Conservation (phyloP, 2,329 filamentous ascomycete species). For the Penicillium occitanis region DNA sequence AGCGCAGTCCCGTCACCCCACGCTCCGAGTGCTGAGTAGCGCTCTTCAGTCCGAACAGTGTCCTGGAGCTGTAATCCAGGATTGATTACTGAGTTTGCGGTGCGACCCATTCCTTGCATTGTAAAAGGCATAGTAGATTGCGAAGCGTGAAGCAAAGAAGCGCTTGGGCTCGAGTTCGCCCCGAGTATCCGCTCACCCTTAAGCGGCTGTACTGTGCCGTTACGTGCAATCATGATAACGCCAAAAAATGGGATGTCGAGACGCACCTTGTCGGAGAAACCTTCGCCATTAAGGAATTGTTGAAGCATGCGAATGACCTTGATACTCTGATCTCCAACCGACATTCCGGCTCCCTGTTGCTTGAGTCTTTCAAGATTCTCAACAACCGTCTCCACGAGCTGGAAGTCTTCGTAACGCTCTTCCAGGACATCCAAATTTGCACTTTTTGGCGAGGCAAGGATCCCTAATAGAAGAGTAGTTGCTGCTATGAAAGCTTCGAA, state of each 20-base stretch:
- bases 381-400: not conserved
- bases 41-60: not conserved
- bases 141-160: not conserved
- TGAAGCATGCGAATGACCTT: not conserved
- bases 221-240: not conserved
- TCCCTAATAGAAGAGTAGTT: constrained; percentile 1
- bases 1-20: not conserved
- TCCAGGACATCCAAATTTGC: not conserved
- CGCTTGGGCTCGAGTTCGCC: not conserved
- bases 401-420: not conserved
- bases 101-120: not conserved
- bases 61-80: not conserved
- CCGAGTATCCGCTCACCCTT: not conserved
- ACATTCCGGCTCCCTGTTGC: not conserved
- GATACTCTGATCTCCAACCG: not conserved
- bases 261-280: not conserved
- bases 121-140: not conserved
- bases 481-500: constrained; percentile 8
- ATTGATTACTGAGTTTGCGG: not conserved
- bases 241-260: not conserved
- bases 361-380: not conserved
- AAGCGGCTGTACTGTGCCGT: not conserved
- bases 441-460: not conserved
- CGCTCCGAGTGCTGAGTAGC: not conserved
- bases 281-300: not conserved